phyloP scores from a whole-genome alignment of 1,284 basidiomycete species.

The Exsudoporus floridanus region DNA sequence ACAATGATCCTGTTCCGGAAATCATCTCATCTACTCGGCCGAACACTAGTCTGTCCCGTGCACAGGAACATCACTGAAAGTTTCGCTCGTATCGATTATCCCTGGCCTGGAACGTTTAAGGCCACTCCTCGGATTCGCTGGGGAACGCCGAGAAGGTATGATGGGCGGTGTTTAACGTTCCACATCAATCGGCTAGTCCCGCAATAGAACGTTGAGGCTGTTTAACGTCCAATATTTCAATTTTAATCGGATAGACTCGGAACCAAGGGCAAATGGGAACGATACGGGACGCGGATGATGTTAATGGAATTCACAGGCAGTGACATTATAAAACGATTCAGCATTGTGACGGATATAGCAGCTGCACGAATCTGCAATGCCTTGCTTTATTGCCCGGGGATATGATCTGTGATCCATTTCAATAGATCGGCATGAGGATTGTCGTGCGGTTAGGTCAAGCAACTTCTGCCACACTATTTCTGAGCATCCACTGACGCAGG shows the following conservation, averaged over 20 bases:
- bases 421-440: too few species aligned
- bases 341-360: not conserved
- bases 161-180: not conserved
- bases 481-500: too few species aligned
- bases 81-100: not conserved
- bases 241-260: not conserved
- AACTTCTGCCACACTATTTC: too few species aligned
- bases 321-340: not conserved
- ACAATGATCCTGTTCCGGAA: not conserved
- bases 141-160: not conserved
- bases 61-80: not conserved
- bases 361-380: not conserved
- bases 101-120: not conserved
- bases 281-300: not conserved
- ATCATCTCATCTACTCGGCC: not conserved
- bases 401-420: too few species aligned
- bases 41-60: not conserved
- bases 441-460: too few species aligned
- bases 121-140: not conserved
- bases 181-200: not conserved
- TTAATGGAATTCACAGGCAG: not conserved
- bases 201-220: not conserved
- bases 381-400: too few species aligned
- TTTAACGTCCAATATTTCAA: not conserved
- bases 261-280: not conserved